Percentiles rank a stretch among this genome's conserved stretches.
Evolutionary conservation across 225 moss, liverwort and hornwort genomes (phyloP).

Genomic region (Climacium dendroides): DNA sequence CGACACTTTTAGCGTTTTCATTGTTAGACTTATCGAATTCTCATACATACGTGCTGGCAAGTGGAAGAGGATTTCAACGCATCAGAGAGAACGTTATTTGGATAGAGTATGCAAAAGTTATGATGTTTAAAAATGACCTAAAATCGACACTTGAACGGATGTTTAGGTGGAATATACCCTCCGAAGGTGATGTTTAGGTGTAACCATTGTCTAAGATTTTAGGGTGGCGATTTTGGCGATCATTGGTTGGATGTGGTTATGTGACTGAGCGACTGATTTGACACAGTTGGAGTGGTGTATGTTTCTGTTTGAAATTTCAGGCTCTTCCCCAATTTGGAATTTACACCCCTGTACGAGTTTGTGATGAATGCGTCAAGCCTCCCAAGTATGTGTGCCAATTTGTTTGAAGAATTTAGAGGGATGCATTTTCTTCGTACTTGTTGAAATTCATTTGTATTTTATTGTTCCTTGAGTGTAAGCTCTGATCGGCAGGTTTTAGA

Average conservation of each 20-base stretch:
- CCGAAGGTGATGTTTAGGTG: neutral
- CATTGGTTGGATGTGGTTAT: neutral
- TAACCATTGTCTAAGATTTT: neutral
- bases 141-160: neutral
- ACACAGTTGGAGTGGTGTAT: neutral
- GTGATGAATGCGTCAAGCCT: slow-evolving; percentile 87
- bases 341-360: slow-evolving; percentile 84
- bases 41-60: too few species aligned
- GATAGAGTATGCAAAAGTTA: neutral
- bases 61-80: neutral
- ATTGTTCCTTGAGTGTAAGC: neutral
- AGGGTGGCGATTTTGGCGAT: neutral
- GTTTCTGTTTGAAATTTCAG: slow-evolving; percentile 22
- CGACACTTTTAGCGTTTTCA: neutral
- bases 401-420: neutral
- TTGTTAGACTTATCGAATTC: neutral
- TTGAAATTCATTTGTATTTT: neutral
- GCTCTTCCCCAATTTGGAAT: slow-evolving; percentile 97
- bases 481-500: neutral
- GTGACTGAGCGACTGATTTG: neutral
- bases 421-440: neutral
- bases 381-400: slow-evolving; percentile 38
- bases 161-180: neutral
- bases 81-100: neutral
- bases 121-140: neutral